Percentiles rank a stretch among this genome's conserved stretches.
Evolutionary conservation across 352 stramenopile genomes (phyloP).

Genomic region (Phytophthora palmivora): DNA sequence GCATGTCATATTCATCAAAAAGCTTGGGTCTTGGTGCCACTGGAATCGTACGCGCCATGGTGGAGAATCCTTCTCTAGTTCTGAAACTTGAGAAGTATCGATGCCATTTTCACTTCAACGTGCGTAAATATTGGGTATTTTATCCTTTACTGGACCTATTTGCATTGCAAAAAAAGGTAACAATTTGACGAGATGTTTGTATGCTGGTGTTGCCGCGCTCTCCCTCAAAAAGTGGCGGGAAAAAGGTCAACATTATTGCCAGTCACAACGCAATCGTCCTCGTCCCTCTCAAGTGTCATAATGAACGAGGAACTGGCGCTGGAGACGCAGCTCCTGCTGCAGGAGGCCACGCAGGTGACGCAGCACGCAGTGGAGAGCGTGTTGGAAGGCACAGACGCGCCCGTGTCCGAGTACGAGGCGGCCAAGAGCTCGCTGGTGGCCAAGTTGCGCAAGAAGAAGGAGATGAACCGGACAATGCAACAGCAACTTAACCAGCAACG

Average conservation of each 20-base stretch:
- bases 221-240: constrained; percentile 30
- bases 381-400: constrained; percentile 25
- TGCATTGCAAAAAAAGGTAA: neutral
- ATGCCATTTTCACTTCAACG: constrained; percentile 5
- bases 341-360: constrained; percentile 71
- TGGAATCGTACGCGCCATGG: constrained; percentile 18
- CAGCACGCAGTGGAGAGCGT: constrained; percentile 44
- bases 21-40: constrained; percentile 15
- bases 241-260: constrained; percentile 10
- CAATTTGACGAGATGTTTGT: constrained; percentile 25
- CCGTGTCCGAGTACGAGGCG: constrained; percentile 55
- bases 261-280: constrained; percentile 2
- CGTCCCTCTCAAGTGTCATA: neutral
- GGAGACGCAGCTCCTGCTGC: constrained; percentile 81
- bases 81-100: too few species aligned
- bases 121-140: neutral
- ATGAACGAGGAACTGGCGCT: constrained; percentile 74
- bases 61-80: too few species aligned
- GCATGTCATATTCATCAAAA: constrained; percentile 31
- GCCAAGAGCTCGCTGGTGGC: constrained; percentile 65
- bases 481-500: constrained; percentile 56
- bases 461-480: constrained; percentile 52
- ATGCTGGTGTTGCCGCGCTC: constrained; percentile 19
- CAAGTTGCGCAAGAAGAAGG: constrained; percentile 75
- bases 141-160: neutral